Conservation (phyloP, 2,329 filamentous ascomycete species). For the Elsinoe arachidis region DNA sequence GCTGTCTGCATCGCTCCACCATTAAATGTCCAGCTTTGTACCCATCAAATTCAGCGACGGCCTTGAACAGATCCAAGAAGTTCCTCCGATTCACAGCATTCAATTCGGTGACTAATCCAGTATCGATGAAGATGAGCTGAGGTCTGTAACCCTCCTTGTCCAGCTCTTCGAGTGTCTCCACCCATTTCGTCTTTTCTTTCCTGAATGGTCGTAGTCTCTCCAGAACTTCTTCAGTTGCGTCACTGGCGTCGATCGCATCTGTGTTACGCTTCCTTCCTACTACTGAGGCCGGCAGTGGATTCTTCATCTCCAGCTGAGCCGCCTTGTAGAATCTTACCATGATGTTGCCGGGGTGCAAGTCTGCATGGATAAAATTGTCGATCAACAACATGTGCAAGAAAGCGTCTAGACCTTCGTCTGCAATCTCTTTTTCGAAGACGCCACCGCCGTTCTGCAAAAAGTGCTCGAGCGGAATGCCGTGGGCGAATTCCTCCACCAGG, state of each 20-base stretch:
- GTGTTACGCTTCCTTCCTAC: conserved; percentile 16
- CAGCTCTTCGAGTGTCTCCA: conserved; percentile 62
- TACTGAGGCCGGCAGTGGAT: not conserved
- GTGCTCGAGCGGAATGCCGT: conserved; percentile 81
- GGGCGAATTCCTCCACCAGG: conserved; percentile 88
- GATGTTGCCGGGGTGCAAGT: conserved; percentile 94
- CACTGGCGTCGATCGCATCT: conserved; percentile 44
- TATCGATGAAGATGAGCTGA: conserved; percentile 95
- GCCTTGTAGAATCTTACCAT: conserved; percentile 98
- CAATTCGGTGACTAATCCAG: conserved; percentile 86
- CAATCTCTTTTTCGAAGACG: conserved; percentile 87
- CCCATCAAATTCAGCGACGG: conserved; percentile 92
- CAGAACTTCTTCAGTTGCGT: conserved; percentile 83
- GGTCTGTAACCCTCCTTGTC: conserved; percentile 84
- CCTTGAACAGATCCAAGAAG: conserved; percentile 91
- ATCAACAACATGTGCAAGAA: conserved; percentile 95
- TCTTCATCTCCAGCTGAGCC: conserved; percentile 50
- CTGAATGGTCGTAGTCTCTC: conserved; percentile 67
- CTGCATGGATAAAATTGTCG: conserved; percentile 95
- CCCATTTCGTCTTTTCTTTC: conserved; percentile 59
- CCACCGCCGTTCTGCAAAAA: conserved; percentile 90
- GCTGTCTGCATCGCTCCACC: conserved; percentile 90
- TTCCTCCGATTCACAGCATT: conserved; percentile 79
- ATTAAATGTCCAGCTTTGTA: conserved; percentile 92
- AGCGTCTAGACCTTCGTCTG: conserved; percentile 87